These are phyloP conservation scores for Phytophthora sp. DNA, from an alignment of 352 stramenopile species.

Conservation along the genomic window DNA sequence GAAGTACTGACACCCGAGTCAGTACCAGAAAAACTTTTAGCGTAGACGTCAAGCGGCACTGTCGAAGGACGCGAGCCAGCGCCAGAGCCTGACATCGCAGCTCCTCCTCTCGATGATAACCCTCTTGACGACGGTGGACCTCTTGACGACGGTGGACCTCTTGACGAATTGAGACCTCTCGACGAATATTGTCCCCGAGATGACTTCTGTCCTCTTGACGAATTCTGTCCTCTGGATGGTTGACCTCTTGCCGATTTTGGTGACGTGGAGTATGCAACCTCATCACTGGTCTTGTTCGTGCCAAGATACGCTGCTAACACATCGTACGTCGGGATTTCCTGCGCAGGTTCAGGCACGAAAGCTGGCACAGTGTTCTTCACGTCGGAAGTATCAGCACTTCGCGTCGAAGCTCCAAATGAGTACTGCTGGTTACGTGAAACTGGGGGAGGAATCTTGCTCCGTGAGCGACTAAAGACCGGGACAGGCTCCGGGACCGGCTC, in stretches of 20 bases:
- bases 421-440: slow-evolving; percentile 50
- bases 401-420: slow-evolving; percentile 32
- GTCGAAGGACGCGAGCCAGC: slow-evolving; percentile 30
- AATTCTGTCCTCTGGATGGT: slow-evolving; percentile 20
- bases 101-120: slow-evolving; percentile 21
- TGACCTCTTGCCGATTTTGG: slow-evolving; percentile 30
- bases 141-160: slow-evolving; percentile 27
- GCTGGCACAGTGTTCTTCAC: slow-evolving; percentile 21
- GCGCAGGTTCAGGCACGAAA: slow-evolving; percentile 21
- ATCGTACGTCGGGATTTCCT: slow-evolving; percentile 44
- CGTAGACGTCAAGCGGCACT: slow-evolving; percentile 36
- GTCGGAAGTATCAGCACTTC: slow-evolving; percentile 18
- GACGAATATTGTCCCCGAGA: slow-evolving; percentile 25
- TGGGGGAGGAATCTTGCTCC: slow-evolving; percentile 22
- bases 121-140: slow-evolving; percentile 34
- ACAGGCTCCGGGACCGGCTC: slow-evolving; percentile 36
- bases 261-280: slow-evolving; percentile 31
- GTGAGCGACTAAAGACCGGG: slow-evolving; percentile 29
- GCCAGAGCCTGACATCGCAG: slow-evolving; percentile 29
- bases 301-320: slow-evolving; percentile 49
- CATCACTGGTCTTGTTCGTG: slow-evolving; percentile 33
- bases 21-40: slow-evolving; percentile 29
- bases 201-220: slow-evolving; percentile 15
- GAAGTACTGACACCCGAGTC: slow-evolving; percentile 24
- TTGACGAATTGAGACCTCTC: slow-evolving; percentile 21